Conservation (phyloP, 2,329 filamentous ascomycete species). For the Calonectria pseudoreteaudii region DNA sequence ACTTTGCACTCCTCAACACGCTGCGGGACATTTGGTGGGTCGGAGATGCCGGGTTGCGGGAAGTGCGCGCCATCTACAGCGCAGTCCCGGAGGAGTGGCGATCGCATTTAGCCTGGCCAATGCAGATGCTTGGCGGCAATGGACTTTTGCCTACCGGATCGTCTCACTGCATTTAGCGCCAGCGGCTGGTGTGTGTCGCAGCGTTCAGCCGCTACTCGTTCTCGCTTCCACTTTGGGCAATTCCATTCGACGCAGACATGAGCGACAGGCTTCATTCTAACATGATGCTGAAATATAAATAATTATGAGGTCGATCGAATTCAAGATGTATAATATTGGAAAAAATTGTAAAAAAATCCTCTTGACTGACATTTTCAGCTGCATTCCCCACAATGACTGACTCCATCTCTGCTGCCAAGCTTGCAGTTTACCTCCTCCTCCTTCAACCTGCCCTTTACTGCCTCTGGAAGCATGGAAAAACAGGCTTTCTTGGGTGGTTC, state of each 20-base stretch:
- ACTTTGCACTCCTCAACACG: slow-evolving; percentile 33
- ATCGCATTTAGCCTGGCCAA: slow-evolving; percentile 10
- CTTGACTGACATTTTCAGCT: background rate
- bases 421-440: slow-evolving; percentile 18
- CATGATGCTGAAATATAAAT: background rate
- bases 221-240: slow-evolving; percentile 17
- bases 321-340: too few species aligned
- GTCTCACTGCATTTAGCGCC: background rate
- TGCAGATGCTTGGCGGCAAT: background rate
- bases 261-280: background rate
- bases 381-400: slow-evolving; percentile 14
- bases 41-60: slow-evolving; percentile 30
- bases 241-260: background rate
- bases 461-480: slow-evolving; percentile 24
- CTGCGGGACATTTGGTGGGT: slow-evolving; percentile 34
- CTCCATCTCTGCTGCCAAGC: slow-evolving; percentile 18
- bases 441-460: slow-evolving; percentile 19
- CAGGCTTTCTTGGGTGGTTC: slow-evolving; percentile 25
- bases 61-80: slow-evolving; percentile 30
- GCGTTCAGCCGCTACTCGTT: background rate
- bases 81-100: slow-evolving; percentile 26
- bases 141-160: slow-evolving; percentile 1
- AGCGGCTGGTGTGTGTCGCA: background rate
- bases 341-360: background rate
- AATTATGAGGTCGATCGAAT: background rate